Evolutionary conservation across 2,329 filamentous ascomycete genomes (phyloP), one percentile per base, ranked within the genome.

Genomic region (Tolypocladium tropicale): DNA sequence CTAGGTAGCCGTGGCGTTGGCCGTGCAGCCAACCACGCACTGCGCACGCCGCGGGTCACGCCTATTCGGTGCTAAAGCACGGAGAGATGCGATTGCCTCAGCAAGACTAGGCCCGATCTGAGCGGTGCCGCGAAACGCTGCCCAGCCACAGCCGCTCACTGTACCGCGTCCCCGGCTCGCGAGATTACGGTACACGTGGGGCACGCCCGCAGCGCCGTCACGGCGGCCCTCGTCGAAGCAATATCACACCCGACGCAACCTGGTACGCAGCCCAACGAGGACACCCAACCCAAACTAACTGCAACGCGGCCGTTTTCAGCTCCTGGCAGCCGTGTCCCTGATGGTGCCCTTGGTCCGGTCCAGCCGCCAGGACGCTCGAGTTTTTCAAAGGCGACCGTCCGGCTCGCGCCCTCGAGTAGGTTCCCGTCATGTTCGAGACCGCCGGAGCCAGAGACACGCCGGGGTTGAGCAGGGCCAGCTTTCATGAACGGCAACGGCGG

Each of bases 1-100:
- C 67, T 82, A 58, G 21, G 39, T 16, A 21, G 55, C 37, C 52
- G 52, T 53, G 49, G 41, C n/a, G 50, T 39, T 18, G 11, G 39
- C 50, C 28, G 39, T 25, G 25, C 46, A 49, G 46, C 46, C 46
- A 49, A 49, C 46, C 46, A 49, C 16, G 18, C 7, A 11, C 6
- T 6, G 2, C 16, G 46, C 28, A 4, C 32, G n/a, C 16, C 3
- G 12, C 25, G 43, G 43, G 43, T 28, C 28, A 25, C 43, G 12
- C 43, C 23, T 14, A 25, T 6, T 14, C 41, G 21, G 30, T 6
- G 10, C 3, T 28, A 48, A 30, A n/a, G 6, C 9, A 5, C n/a
- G 25, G 25, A 30, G 46, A 32, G 46, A 23, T 43, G 25, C 25
- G 46, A 49, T 49, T 49, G 25, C 28, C 28, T 32, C 46, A 21